These are phyloP conservation scores for Cryptosporidium muris DNA, from an alignment of 169 alveolate species.

Conservation along the genomic window DNA sequence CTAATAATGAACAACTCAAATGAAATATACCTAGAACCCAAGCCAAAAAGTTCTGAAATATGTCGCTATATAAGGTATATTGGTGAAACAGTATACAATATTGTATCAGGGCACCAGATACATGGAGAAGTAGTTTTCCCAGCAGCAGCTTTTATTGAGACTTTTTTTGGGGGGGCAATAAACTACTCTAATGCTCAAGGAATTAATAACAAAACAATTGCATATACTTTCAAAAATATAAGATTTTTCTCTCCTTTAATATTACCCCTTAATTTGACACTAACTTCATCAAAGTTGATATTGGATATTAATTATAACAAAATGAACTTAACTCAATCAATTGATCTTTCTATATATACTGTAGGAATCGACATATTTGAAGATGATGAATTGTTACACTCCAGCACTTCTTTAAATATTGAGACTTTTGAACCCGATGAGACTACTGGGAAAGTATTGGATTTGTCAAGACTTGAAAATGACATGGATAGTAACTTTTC, in stretches of 20 bases:
- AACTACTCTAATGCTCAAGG: constrained; percentile 19
- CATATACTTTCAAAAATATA: not conserved
- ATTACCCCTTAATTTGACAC: constrained; percentile 19
- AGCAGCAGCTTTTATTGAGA: constrained; percentile 59
- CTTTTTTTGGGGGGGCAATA: constrained; percentile 31
- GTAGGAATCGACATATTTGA: constrained; percentile 14
- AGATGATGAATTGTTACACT: not conserved
- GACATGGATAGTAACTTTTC: not conserved
- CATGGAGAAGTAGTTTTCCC: constrained; percentile 37
- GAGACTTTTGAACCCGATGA: no score
- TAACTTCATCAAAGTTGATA: not conserved
- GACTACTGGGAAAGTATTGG: no score
- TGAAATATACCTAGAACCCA: not conserved
- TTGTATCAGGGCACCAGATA: constrained; percentile 33
- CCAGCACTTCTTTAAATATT: no score
- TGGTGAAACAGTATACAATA: constrained; percentile 13
- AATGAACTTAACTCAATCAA: not conserved
- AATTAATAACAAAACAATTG: constrained; percentile 9
- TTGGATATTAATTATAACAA: constrained; percentile 25
- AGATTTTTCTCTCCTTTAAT: constrained; percentile 20
- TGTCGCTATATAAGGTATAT: constrained; percentile 41
- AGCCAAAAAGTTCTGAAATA: constrained; percentile 3
- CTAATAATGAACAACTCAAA: constrained; percentile 30
- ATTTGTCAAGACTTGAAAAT: no score
- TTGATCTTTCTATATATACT: constrained; percentile 1